Evolutionary conservation across 2,329 filamentous ascomycete species (phyloP), one percentile per base, ranked within the genome.

Genomic region (Ceratocystis lukuohia): DNA sequence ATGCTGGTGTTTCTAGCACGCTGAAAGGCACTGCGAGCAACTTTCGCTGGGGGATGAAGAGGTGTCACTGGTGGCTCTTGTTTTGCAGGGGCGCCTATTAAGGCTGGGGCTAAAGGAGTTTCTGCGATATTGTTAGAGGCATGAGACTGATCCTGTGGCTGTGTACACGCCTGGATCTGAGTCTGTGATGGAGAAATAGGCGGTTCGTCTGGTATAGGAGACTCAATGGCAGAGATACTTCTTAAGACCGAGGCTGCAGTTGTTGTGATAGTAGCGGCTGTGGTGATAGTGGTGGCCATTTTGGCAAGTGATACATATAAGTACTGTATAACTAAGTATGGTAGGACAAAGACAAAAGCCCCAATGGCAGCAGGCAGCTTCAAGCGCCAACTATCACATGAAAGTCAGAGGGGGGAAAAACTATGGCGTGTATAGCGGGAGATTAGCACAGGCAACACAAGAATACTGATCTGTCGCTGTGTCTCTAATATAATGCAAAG

Each of bases 221-320:
- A 20, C 25, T n/a, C 30, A 37, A 37, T 33, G 56, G 30, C 25
- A n/a, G 56, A 4, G 15, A 28, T 25, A 15, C 20, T 28, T 25
- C 28, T 25, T 12, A 56, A 2, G 20, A 25, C 50, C 3, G n/a
- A 28, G 28, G 10, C 8, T 37, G 56, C 37, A 41, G 37, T 37
- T 59, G 56, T 37, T n/a, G 56, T 37, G 28, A 30, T 59, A 17
- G 15, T 57, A 28, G 50, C n/a, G 25, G n/a, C 15, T 22, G 22
- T 56, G 25, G 25, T 56, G 50, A 22, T 57, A 17, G 28, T 59
- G n/a, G 56, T 59, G 25, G 56, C 56, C 56, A 59, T 59, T n/a
- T 17, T 37, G 30, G 33, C 56, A n/a, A n/a, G 28, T 8, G 48
- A 59, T 30, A 30, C 56, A 59, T 59, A n/a, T 4, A 25, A n/a